Conservation (phyloP, 2,329 filamentous ascomycete genomes). For the Colletotrichum nymphaeae region DNA sequence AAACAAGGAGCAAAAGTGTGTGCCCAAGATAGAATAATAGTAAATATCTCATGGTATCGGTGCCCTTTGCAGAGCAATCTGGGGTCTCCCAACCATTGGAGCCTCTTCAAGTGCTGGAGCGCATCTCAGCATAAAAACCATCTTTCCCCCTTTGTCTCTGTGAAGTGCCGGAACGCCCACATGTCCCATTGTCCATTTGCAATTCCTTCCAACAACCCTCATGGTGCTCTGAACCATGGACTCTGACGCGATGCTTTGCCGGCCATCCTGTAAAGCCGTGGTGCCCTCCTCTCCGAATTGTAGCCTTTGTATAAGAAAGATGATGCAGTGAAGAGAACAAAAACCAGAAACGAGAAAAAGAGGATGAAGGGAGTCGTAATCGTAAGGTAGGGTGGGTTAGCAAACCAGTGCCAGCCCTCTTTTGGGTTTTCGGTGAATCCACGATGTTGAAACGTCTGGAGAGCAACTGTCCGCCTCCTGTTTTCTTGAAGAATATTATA, state of each 20-base stretch:
- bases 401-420: slow-evolving; percentile 18
- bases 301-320: neutral
- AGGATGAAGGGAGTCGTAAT: slow-evolving; percentile 3
- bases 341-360: neutral
- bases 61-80: neutral
- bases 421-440: neutral
- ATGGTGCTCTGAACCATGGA: no score
- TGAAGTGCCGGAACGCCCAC: slow-evolving; percentile 1
- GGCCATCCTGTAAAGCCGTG: slow-evolving; percentile 6
- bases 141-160: neutral
- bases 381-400: slow-evolving; percentile 12
- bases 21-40: neutral
- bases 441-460: neutral
- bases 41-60: slow-evolving; percentile 22
- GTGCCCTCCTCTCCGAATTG: neutral
- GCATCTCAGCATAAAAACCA: neutral
- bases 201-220: neutral
- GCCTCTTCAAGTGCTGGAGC: neutral
- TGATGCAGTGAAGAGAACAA: neutral
- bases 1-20: neutral
- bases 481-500: neutral
- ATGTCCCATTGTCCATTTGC: neutral
- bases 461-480: neutral
- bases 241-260: slow-evolving; percentile 11
- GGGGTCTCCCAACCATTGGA: neutral